Percentiles rank a stretch among this genome's conserved stretches.
Conservation (phyloP, 768 basidiomycete species). For the Mycena maculata region DNA sequence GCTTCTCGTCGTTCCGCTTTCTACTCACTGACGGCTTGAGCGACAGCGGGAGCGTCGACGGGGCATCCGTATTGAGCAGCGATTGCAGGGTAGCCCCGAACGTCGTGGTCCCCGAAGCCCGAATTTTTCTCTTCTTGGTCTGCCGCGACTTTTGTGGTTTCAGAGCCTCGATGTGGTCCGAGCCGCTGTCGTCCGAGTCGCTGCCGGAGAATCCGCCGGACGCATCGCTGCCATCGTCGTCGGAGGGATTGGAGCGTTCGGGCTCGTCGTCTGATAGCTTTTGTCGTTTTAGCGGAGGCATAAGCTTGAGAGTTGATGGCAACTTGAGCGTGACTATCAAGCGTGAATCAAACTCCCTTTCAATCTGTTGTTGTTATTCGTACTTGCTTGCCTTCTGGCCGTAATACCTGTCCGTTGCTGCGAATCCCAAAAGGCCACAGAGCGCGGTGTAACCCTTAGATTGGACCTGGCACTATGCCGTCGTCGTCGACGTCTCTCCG, state of each 20-base stretch:
- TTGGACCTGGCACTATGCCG: conserved; percentile 26
- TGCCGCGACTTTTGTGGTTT: conserved; percentile 77
- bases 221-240: conserved; percentile 44
- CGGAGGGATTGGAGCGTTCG: conserved; percentile 38
- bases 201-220: conserved; percentile 41
- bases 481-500: conserved; percentile 39
- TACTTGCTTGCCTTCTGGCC: not conserved
- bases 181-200: conserved; percentile 52
- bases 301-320: conserved; percentile 40
- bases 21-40: conserved; percentile 79
- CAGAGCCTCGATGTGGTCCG: conserved; percentile 70
- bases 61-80: conserved; percentile 76
- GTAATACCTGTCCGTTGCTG: not conserved
- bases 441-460: not conserved
- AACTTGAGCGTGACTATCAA: not conserved
- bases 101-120: conserved; percentile 78
- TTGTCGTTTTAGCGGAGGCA: conserved; percentile 67
- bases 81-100: conserved; percentile 83
- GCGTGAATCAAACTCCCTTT: not conserved
- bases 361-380: not conserved
- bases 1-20: conserved; percentile 79
- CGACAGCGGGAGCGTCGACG: conserved; percentile 78
- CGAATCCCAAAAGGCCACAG: not conserved
- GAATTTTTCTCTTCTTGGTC: conserved; percentile 84
- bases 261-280: conserved; percentile 47